Evolutionary conservation across 371 early-diverging fungal genomes (phyloP).

Genomic region (Mucor saturninus): DNA sequence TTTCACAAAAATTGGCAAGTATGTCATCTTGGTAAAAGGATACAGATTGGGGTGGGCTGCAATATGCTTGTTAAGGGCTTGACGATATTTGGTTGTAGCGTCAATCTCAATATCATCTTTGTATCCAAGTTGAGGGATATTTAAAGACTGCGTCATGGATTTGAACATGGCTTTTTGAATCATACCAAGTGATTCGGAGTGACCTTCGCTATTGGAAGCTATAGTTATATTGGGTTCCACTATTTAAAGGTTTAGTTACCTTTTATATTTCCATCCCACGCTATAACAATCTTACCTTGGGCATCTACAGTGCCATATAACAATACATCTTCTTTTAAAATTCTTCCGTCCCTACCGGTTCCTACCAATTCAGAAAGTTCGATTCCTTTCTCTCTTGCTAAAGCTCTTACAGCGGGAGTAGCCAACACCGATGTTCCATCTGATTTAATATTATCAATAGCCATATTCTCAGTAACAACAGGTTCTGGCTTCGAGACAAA

Average conservation of each 20-base stretch:
- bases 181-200: slow-evolving; percentile 63
- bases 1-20: slow-evolving; percentile 96
- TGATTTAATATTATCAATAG: not conserved
- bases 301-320: slow-evolving; percentile 40
- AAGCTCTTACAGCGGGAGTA: slow-evolving; percentile 91
- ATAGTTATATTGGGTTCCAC: not conserved
- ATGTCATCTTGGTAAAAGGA: slow-evolving; percentile 80
- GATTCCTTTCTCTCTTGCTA: slow-evolving; percentile 82
- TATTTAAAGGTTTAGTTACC: not conserved
- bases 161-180: slow-evolving; percentile 98
- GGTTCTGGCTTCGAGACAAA: not conserved
- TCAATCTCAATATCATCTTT: slow-evolving; percentile 89
- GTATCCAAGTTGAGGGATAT: slow-evolving; percentile 95
- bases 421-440: slow-evolving; percentile 49
- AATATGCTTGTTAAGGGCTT: slow-evolving; percentile 69
- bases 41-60: slow-evolving; percentile 43
- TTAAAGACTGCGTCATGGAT: slow-evolving; percentile 89
- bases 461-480: not conserved
- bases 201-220: slow-evolving; percentile 3
- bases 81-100: slow-evolving; percentile 67
- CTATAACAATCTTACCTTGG: not conserved
- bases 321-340: slow-evolving; percentile 91
- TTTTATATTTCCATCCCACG: not conserved
- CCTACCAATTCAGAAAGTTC: slow-evolving; percentile 77
- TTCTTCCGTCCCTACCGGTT: slow-evolving; percentile 86